Base-by-base conservation (phyloP, 768 basidiomycete species). In the Cubamyces lactineus region DNA sequence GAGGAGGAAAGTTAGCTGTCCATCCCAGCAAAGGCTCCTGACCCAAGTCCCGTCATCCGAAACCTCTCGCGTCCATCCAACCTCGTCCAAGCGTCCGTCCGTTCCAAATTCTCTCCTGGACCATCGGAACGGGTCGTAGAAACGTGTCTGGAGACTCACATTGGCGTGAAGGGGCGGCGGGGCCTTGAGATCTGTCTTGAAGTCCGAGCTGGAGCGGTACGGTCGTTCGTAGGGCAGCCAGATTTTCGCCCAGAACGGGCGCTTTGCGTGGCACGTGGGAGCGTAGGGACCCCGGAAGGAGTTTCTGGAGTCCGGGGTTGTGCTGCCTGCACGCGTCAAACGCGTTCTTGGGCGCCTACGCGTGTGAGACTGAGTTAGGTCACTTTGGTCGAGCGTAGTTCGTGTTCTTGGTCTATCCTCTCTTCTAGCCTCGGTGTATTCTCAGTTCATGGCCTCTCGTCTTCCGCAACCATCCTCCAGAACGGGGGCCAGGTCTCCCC, bases 391-490 rank as follows among this genome's bases (percentile, higher is more conserved):
- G 47, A 5, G 3, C 3, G 19, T 17, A 16, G 12, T 46, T 46
- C 4, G 24, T 28, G 24, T 13, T 16, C 48, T 49, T 26, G 5
- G 23, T 47, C 46, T 16, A 16, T 26, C 21, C 5, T 26, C 13
- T 7, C 48, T 28, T 15, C 30, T 30, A 46, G 30, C 21, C 28
- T 40, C 21, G 8, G 8, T n/a, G n/a, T n/a, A 12, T 23, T 57
- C 40, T n/a, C n/a, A n/a, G n/a, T n/a, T n/a, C 13, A 26, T 80
- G 80, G 79, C 34, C 34, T 79, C 79, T 60, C 79, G 79, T 40
- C 65, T 78, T 23, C 77, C 78, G n/a, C 75, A 74, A 57, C 64
- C 64, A n/a, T 65, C 75, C 8, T 68, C 77, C 39, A 72, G 75
- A 26, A 72, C 75, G 4, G 69, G 41, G 8, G 40, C 57, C 2